Evolutionary conservation across 345 rosid genomes (phyloP).

Genomic region (Arabidopsis thaliana): TAIR10.1 NC_003070.9:12747001-12747500

Average conservation of each 20-base stretch:
- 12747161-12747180: conserved; percentile 64
- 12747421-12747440: no score
- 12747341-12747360: no score
- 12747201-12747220: conserved; percentile 74
- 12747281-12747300: no score
- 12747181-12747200: conserved; percentile 68
- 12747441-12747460: no score
- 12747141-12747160: conserved; percentile 68
- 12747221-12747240: conserved; percentile 85
- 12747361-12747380: no score
- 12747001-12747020: conserved; percentile 62
- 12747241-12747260: conserved; percentile 72
- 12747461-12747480: not conserved
- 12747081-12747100: conserved; percentile 43
- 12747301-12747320: conserved; percentile 1
- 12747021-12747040: not conserved
- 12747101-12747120: conserved; percentile 69
- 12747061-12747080: not conserved
- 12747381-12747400: no score
- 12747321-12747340: no score
- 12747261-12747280: no score
- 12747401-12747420: no score
- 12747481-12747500: not conserved
- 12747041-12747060: not conserved
- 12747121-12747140: conserved; percentile 74